These are phyloP conservation scores for Evernia prunastri DNA, from an alignment of 495 filamentous ascomycete species.

Conservation along the genomic window DNA sequence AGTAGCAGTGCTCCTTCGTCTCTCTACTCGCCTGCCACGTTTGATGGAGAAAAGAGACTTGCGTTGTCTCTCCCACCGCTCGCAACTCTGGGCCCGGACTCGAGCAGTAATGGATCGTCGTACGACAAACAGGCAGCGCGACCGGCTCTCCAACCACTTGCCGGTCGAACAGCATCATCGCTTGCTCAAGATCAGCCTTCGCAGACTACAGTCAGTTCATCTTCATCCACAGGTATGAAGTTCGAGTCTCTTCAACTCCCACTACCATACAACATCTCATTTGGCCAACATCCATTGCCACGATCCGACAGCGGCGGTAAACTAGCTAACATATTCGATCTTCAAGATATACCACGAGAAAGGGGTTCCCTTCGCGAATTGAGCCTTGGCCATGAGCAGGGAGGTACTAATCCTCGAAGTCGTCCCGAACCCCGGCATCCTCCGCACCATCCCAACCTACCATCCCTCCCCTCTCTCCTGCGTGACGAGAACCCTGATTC, in stretches of 20 bases:
- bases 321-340: constrained; percentile 11
- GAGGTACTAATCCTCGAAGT: background rate
- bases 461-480: constrained; percentile 5
- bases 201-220: constrained; percentile 8
- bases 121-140: background rate
- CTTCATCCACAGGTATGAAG: constrained; percentile 19
- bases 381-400: constrained; percentile 5
- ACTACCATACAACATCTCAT: constrained; percentile 14
- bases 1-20: constrained; percentile 16
- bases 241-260: constrained; percentile 18
- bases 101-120: background rate
- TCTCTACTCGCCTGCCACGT: background rate
- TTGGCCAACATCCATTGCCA: constrained; percentile 14
- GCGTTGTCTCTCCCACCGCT: constrained; percentile 18
- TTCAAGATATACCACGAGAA: constrained; percentile 15
- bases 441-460: constrained; percentile 1
- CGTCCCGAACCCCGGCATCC: constrained; percentile 10
- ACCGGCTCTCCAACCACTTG: background rate
- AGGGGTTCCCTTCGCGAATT: constrained; percentile 14
- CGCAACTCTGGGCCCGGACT: constrained; percentile 1
- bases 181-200: background rate
- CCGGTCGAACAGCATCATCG: constrained; percentile 16
- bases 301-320: constrained; percentile 12
- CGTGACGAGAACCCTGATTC: constrained; percentile 12
- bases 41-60: constrained; percentile 16